Percentiles rank a stretch among this genome's conserved stretches.
Evolutionary conservation across 2,329 filamentous ascomycete genomes (phyloP).

Genomic region (Diaporthe sp.): DNA sequence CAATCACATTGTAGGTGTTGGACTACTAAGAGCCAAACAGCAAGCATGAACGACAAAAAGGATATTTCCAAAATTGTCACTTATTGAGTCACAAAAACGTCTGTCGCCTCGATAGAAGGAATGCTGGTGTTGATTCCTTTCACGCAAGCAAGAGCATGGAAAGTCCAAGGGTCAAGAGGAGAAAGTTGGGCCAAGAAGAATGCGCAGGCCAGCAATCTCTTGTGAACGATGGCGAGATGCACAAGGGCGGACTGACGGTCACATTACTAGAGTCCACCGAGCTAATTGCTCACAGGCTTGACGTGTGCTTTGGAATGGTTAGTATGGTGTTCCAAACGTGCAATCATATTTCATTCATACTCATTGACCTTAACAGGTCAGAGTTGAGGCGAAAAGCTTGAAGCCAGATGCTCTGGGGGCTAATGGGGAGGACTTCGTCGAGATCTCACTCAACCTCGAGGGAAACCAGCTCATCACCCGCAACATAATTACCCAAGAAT

Average conservation of each 20-base stretch:
- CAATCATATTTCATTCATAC: neutral
- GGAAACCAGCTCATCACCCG: neutral
- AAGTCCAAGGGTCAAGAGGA: neutral
- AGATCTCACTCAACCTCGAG: neutral
- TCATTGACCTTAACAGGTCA: neutral
- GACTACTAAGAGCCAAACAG: no score
- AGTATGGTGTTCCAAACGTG: neutral
- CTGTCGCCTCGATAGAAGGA: neutral
- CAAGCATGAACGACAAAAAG: neutral
- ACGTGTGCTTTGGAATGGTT: neutral
- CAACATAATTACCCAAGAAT: neutral
- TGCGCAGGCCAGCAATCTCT: neutral
- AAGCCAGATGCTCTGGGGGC: neutral
- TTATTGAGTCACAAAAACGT: neutral
- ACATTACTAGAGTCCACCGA: neutral
- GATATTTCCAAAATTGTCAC: neutral
- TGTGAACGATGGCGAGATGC: neutral
- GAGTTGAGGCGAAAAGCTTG: neutral
- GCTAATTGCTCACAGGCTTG: neutral
- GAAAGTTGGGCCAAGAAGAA: neutral
- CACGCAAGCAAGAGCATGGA: neutral
- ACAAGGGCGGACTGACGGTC: neutral
- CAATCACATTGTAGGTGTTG: no score
- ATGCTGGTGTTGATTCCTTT: neutral
- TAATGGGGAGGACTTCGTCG: neutral